Evolutionary conservation across 345 rosid genomes (phyloP).

Genomic region (Citrus mangshanensis): DNA sequence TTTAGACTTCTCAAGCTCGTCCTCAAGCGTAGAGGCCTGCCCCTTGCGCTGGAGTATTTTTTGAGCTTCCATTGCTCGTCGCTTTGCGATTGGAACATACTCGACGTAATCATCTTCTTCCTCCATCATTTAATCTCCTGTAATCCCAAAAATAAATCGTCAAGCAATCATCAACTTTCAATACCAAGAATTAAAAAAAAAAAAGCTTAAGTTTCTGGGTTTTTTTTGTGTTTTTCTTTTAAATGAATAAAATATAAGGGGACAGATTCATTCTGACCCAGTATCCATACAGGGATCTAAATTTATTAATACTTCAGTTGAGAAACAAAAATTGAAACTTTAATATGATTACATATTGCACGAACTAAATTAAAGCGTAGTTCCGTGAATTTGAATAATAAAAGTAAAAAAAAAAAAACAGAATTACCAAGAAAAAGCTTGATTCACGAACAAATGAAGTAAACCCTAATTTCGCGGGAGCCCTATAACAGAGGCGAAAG

Average conservation of each 20-base stretch:
- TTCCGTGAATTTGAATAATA: neutral
- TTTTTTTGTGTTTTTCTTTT: too few relatives aligned
- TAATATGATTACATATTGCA: neutral
- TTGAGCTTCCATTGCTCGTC: slow-evolving; percentile 70
- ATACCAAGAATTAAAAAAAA: neutral
- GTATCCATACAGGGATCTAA: neutral
- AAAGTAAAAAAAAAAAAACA: neutral
- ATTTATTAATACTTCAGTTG: neutral
- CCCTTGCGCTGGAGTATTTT: slow-evolving; percentile 82
- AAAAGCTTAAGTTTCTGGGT: neutral
- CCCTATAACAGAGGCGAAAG: neutral
- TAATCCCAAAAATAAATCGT: neutral
- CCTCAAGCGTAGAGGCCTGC: slow-evolving; percentile 52
- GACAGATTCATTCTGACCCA: neutral
- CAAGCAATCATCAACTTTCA: neutral
- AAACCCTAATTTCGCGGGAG: neutral
- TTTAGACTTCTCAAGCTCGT: slow-evolving; percentile 61
- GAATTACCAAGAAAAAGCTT: neutral
- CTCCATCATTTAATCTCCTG: slow-evolving; percentile 43
- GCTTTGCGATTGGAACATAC: slow-evolving; percentile 78
- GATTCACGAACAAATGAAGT: neutral
- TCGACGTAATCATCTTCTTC: slow-evolving; percentile 74
- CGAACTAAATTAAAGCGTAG: neutral
- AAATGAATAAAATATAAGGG: neutral
- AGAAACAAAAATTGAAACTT: neutral